Conservation (phyloP, 495 filamentous ascomycete species). For the Aspergillus diversus region DNA sequence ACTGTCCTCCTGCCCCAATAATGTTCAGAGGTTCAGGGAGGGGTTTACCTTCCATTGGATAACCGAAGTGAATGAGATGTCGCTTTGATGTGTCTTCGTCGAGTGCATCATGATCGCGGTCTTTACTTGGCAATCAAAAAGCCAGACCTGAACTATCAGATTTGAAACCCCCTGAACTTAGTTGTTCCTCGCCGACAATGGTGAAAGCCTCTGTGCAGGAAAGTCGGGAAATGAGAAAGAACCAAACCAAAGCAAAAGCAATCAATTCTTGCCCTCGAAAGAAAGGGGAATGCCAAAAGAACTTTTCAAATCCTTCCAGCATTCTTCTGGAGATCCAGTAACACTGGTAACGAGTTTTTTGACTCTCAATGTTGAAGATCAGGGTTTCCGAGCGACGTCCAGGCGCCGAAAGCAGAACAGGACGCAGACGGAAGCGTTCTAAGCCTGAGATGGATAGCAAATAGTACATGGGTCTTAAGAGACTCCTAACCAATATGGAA, state of each 20-base stretch:
- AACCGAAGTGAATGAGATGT: constrained; percentile 11
- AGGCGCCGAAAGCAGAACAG: not conserved
- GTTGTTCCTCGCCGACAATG: not conserved
- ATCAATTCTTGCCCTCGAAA: not conserved
- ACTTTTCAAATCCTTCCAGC: not conserved
- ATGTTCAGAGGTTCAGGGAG: not conserved
- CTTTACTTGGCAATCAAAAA: constrained; percentile 10
- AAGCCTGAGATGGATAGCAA: not conserved
- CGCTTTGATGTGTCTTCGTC: constrained; percentile 17
- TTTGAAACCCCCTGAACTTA: constrained; percentile 12
- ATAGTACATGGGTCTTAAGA: not conserved
- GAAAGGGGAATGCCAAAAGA: not conserved
- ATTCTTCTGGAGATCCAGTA: not conserved
- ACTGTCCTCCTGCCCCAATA: not conserved
- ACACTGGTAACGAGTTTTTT: not conserved
- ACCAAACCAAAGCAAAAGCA: not conserved
- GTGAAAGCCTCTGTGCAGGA: not conserved
- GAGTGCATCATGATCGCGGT: not conserved
- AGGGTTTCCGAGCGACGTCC: not conserved
- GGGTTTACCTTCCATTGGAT: constrained; percentile 3
- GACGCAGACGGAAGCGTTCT: not conserved
- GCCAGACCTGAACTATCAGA: constrained; percentile 21
- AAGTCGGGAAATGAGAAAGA: constrained; percentile 7
- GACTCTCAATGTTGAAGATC: not conserved
- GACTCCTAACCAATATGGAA: no score